These are phyloP conservation scores for Globisporangium abappressorium DNA, from an alignment of 352 stramenopile genomes.

Conservation along the genomic window DNA sequence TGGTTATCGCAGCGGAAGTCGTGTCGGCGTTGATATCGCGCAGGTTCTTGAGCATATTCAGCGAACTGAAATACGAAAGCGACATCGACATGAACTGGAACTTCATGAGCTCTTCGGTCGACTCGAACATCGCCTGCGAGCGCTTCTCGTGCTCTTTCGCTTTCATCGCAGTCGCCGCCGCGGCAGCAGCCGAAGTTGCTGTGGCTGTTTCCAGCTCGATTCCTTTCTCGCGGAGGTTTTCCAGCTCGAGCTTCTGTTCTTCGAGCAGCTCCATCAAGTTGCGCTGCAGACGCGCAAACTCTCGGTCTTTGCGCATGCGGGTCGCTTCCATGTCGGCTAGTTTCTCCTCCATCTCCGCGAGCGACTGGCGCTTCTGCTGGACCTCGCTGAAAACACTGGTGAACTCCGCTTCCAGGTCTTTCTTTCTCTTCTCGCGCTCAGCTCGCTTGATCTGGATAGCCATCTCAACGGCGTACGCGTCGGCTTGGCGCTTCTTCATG, in stretches of 20 bases:
- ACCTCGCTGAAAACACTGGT: constrained; percentile 89
- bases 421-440: constrained; percentile 90
- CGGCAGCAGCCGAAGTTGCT: constrained; percentile 88
- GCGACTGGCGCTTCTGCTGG: constrained; percentile 79
- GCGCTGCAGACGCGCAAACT: constrained; percentile 90
- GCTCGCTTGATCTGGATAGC: constrained; percentile 91
- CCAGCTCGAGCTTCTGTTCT: constrained; percentile 92
- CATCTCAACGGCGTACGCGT: constrained; percentile 92
- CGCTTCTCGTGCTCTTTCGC: constrained; percentile 90
- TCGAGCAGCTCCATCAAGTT: constrained; percentile 93
- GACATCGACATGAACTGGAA: constrained; percentile 97
- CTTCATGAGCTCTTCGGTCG: constrained; percentile 95
- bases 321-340: constrained; percentile 92
- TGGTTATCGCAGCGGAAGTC: constrained; percentile 81
- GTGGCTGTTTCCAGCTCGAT: constrained; percentile 91
- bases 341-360: constrained; percentile 80
- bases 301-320: constrained; percentile 89
- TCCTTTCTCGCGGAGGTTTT: constrained; percentile 87
- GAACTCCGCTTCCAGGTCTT: constrained; percentile 91
- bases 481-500: constrained; percentile 54
- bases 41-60: constrained; percentile 94
- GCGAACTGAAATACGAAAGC: constrained; percentile 92
- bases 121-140: constrained; percentile 90
- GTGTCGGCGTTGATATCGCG: constrained; percentile 94
- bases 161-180: constrained; percentile 86